Conservation (phyloP, 441 rosid genomes). For the Gossypium laxum region DNA sequence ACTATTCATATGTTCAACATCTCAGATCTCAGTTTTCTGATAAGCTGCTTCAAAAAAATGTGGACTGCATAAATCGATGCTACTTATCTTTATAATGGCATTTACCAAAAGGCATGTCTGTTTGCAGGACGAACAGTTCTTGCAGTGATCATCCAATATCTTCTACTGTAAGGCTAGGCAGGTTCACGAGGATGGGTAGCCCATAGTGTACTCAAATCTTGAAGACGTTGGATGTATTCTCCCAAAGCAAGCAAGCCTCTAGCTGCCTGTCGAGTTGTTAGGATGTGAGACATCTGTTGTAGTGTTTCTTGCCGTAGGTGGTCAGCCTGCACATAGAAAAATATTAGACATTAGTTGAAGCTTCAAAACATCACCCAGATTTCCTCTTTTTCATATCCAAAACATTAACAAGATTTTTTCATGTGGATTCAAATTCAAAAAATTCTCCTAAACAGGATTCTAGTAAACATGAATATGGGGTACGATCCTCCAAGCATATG, state of each 20-base stretch:
- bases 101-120: slow-evolving; percentile 14
- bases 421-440: not conserved
- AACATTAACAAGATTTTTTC: not conserved
- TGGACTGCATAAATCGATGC: slow-evolving; percentile 28
- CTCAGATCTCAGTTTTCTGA: slow-evolving; percentile 16
- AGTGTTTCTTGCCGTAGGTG: slow-evolving; percentile 76
- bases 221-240: slow-evolving; percentile 74
- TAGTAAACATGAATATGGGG: not conserved
- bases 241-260: slow-evolving; percentile 80
- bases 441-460: not conserved
- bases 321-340: slow-evolving; percentile 53
- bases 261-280: slow-evolving; percentile 75
- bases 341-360: not conserved
- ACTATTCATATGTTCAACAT: slow-evolving; percentile 26
- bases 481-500: not conserved
- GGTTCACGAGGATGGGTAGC: slow-evolving; percentile 56
- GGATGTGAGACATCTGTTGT: slow-evolving; percentile 63
- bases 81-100: slow-evolving; percentile 17
- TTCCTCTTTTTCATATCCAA: not conserved
- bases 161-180: slow-evolving; percentile 26
- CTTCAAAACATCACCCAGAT: slow-evolving; percentile 1
- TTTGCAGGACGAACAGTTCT: slow-evolving; percentile 13
- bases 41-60: slow-evolving; percentile 35
- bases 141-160: slow-evolving; percentile 7
- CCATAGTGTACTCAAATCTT: slow-evolving; percentile 70